These are phyloP conservation scores for Tephrocybe sp. DNA, from an alignment of 768 basidiomycete species.

Conservation along the genomic window DNA sequence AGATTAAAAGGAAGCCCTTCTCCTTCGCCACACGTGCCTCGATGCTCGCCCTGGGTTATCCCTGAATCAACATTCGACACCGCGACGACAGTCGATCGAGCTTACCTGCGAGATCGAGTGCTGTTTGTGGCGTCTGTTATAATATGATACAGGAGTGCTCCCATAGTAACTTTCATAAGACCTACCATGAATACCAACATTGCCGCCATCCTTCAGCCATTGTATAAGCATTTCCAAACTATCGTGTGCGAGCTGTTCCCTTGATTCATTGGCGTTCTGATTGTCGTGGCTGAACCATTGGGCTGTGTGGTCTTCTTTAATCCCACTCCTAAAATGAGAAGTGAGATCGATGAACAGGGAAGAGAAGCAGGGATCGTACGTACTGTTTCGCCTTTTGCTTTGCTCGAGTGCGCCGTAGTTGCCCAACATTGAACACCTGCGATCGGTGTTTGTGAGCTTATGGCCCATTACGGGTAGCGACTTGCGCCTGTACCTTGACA, in stretches of 20 bases:
- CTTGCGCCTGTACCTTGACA: conserved; percentile 64
- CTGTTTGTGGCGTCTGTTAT: conserved; percentile 92
- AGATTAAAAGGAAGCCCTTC: conserved; percentile 84
- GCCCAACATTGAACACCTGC: conserved; percentile 97
- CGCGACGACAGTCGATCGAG: neutral
- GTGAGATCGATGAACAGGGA: conserved; percentile 1
- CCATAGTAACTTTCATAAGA: neutral
- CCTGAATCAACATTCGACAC: neutral
- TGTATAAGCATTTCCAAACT: conserved; percentile 92
- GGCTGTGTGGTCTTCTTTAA: conserved; percentile 88
- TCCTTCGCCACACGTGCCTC: conserved; percentile 82
- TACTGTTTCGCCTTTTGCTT: conserved; percentile 75
- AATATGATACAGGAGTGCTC: neutral
- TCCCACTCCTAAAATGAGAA: conserved; percentile 55
- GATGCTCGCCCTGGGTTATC: conserved; percentile 67
- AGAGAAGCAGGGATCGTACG: conserved; percentile 15
- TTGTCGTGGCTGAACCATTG: conserved; percentile 89
- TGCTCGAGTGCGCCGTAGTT: conserved; percentile 85
- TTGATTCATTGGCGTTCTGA: conserved; percentile 64
- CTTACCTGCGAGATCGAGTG: conserved; percentile 68
- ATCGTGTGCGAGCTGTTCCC: conserved; percentile 85
- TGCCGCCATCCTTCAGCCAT: conserved; percentile 94
- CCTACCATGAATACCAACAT: conserved; percentile 95
- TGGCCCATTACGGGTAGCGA: neutral
- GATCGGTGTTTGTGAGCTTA: neutral